Base-by-base conservation (phyloP, 176 grass and related monocot genomes). In the Saccharum officinarum region DNA sequence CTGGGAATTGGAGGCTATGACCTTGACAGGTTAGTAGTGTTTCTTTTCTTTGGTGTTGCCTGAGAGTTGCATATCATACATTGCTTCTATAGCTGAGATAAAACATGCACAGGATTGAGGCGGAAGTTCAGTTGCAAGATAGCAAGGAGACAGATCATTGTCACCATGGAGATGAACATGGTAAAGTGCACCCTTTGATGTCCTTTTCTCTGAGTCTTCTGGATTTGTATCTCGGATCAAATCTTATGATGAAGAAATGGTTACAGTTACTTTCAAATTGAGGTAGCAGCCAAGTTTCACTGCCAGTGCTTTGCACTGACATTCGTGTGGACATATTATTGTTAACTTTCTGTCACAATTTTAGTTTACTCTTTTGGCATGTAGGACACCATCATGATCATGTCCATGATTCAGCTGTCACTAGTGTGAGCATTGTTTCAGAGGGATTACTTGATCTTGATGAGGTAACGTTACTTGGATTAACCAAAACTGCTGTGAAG, bases 1-100 rank as follows among this genome's bases (percentile, higher is more conserved):
- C 67, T 94, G 44, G 92, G 92, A 80, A 86, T 94, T 34, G 89
- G 92, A 7, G 92, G 92, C 50, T 91, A 91, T 79, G 92, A 94
- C 62, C 87, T 94, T 82, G 92, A 89, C 34, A 91, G 84, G 92
- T 87, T 31, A 73, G 33, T 75, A 22, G 50, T 41, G 0, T 7
- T 77, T 76, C 1, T 36, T 73, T 82, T 37, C 26, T 64, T 83
- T 25, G 0, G 20, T 62, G 10, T 44, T 36, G 20, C 38, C 59
- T 62, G 1, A 45, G 0, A 49, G 62, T 61, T 20, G 73, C 22
- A 15, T 44, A 25, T 65, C 34, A 75, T 75, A 40, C 38, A 3
- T 79, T 74, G 10, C 65, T 69, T 87, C n/a, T 7, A 18, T 82
- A 36, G 87, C 11, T 39, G 26, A 28, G 23, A 78, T 73, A 46